Evolutionary conservation across 805 yeast genomes (phyloP), one percentile per base, ranked within the genome.

Genomic region (Nakazawaea sp.): DNA sequence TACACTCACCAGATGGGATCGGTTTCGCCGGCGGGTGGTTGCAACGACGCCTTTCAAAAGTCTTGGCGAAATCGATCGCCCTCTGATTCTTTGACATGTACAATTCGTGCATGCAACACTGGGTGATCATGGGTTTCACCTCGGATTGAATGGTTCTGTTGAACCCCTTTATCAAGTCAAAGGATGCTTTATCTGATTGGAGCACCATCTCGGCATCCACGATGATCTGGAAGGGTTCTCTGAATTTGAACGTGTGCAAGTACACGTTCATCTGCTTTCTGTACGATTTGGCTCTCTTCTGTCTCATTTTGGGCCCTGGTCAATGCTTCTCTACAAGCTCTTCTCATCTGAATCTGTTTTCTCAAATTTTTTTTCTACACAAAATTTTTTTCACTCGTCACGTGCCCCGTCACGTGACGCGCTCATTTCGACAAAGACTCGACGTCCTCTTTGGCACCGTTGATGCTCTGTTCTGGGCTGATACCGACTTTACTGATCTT

Each of bases 271-370:
- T 82, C 58, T 86, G 96, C 67, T 90, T 90, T 58, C 90, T 79
- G 61, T 92, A 92, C 1, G 92, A 70, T 59, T 90, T 90, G 36
- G 97, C 95, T 61, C 98, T 73, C 61, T 89, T 90, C 63, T 90
- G 96, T 70, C 95, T 87, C 98, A 90, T 90, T 24, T 42, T 58
- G n/a, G n/a, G n/a, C n/a, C n/a, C n/a, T n/a, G n/a, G n/a, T n/a
- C n/a, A n/a, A n/a, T n/a, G n/a, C n/a, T n/a, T n/a, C n/a, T n/a
- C n/a, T n/a, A n/a, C n/a, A n/a, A n/a, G n/a, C n/a, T n/a, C n/a
- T n/a, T n/a, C n/a, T n/a, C n/a, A n/a, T n/a, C n/a, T n/a, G n/a
- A n/a, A n/a, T n/a, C n/a, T n/a, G n/a, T n/a, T n/a, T n/a, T n/a
- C n/a, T n/a, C n/a, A n/a, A n/a, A n/a, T n/a, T n/a, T n/a, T n/a